Conservation (phyloP, 805 yeast species). For the Scheffersomyces amazonensis region DNA sequence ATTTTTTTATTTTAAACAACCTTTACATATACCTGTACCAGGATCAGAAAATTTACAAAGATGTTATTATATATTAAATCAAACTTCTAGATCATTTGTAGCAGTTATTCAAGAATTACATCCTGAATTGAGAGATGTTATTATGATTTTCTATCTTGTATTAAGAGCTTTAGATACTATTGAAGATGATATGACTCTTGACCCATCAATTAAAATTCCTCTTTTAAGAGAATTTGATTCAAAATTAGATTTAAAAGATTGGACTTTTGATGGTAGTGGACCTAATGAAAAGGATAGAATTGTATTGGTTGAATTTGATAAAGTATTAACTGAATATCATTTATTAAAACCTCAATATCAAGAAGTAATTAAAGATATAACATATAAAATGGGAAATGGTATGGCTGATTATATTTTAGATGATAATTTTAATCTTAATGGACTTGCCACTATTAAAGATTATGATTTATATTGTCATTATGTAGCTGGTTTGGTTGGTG, state of each 20-base stretch:
- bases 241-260: conserved; percentile 61
- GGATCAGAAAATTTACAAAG: conserved; percentile 29
- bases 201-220: conserved; percentile 68
- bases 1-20: conserved; percentile 50
- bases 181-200: conserved; percentile 93
- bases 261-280: conserved; percentile 77
- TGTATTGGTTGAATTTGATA: conserved; percentile 78
- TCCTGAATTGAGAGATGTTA: conserved; percentile 80
- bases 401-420: conserved; percentile 91
- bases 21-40: conserved; percentile 47
- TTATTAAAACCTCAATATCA: conserved; percentile 72
- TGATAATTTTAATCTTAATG: conserved; percentile 74
- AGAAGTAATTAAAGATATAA: conserved; percentile 72
- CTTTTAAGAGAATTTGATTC: conserved; percentile 65
- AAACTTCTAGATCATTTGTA: conserved; percentile 89
- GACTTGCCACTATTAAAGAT: conserved; percentile 74
- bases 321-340: conserved; percentile 68
- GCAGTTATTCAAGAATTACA: conserved; percentile 88
- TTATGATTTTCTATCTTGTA: conserved; percentile 81
- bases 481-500: conserved; percentile 98
- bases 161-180: conserved; percentile 91
- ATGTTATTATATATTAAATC: conserved; percentile 65
- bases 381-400: conserved; percentile 90
- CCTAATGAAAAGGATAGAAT: conserved; percentile 78
- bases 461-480: conserved; percentile 92